phyloP scores from a whole-genome alignment of 495 filamentous ascomycete genomes.

The Cercophora newfieldiana region DNA sequence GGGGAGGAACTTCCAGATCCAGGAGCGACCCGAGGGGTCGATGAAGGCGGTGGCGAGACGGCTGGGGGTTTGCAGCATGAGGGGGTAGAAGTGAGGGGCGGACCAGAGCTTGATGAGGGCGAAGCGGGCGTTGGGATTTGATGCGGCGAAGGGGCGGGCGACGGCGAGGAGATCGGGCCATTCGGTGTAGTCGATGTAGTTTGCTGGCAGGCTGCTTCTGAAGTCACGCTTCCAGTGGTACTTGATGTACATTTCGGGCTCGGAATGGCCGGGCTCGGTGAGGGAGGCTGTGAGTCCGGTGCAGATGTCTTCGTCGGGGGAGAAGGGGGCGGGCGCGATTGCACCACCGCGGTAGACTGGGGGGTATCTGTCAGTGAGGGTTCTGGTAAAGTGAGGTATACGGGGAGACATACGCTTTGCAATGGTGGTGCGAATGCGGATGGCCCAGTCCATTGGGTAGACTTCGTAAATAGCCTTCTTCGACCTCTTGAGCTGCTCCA shows the following conservation, averaged over 20 bases:
- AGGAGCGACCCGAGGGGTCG: slow-evolving; percentile 41
- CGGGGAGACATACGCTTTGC: not conserved
- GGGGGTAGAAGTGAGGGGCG: slow-evolving; percentile 52
- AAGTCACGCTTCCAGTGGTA: slow-evolving; percentile 27
- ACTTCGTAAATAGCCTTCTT: not conserved
- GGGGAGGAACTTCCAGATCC: slow-evolving; percentile 52
- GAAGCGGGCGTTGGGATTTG: slow-evolving; percentile 36
- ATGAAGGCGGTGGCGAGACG: slow-evolving; percentile 34
- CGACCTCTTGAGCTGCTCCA: not conserved
- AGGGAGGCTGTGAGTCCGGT: slow-evolving; percentile 41
- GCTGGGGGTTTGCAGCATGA: slow-evolving; percentile 43
- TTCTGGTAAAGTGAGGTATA: not conserved
- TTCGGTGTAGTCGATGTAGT: slow-evolving; percentile 29
- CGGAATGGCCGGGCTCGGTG: slow-evolving; percentile 38
- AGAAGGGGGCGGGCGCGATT: slow-evolving; percentile 30
- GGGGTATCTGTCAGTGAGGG: not conserved
- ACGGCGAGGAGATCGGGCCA: slow-evolving; percentile 33
- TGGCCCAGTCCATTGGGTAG: not conserved
- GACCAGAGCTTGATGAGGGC: slow-evolving; percentile 51
- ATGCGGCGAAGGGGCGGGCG: slow-evolving; percentile 34
- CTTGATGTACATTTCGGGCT: slow-evolving; percentile 47
- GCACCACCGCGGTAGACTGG: slow-evolving; percentile 49
- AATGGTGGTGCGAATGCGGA: not conserved
- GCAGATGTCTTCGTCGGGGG: slow-evolving; percentile 26
- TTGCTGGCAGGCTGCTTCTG: slow-evolving; percentile 15